Base-by-base conservation (phyloP, 2,329 filamentous ascomycete species). In the Calonectria hongkongensis region DNA sequence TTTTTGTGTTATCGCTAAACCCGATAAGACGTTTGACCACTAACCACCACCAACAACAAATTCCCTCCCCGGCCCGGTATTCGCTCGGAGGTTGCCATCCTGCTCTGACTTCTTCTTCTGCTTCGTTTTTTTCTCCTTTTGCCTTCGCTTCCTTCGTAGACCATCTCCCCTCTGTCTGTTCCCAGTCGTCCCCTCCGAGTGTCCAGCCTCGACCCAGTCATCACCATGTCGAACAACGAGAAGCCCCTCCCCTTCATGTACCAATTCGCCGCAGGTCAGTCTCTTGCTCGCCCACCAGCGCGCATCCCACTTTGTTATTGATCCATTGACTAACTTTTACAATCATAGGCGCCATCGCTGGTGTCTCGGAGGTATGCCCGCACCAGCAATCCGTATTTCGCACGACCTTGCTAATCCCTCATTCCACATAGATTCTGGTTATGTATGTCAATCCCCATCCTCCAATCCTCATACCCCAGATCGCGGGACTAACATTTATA, bases 211-310 rank as follows among this genome's bases (percentile, higher is more conserved):
- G 47, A 30, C 33, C 30, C 72, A 68, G 66, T 50, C 62, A 70
- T 74, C 79, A 76, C 70, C 65, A 79, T 79, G 74, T 75, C 75
- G 64, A 74, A 92, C 76, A 83, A 88, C 76, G 86, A 90, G 66
- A 94, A 95, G 87, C 95, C 96, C 72, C 92, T 98, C 79, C 95
- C 95, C 72, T 98, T 98, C 87, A 86, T 92, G 80, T 98, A 98
- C 92, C 96, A 98, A 88, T 98, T 98, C 89, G 94, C 93, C 84
- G 96, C 96, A 83, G 96, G 96, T 92, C 83, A 83, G 91, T 88
- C 76, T 75, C 79, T 78, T 74, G 75, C 78, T 74, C 66, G 54
- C 68, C 70, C 66, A 58, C 58, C 70, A 58, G 27, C 50, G 69
- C 63, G 54, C 67, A 58, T 62, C 28, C 33, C 43, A 15, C 39